Evolutionary conservation across 2,329 filamentous ascomycete genomes (phyloP), one percentile per base, ranked within the genome.

Genomic region (Talaromyces sp.): DNA sequence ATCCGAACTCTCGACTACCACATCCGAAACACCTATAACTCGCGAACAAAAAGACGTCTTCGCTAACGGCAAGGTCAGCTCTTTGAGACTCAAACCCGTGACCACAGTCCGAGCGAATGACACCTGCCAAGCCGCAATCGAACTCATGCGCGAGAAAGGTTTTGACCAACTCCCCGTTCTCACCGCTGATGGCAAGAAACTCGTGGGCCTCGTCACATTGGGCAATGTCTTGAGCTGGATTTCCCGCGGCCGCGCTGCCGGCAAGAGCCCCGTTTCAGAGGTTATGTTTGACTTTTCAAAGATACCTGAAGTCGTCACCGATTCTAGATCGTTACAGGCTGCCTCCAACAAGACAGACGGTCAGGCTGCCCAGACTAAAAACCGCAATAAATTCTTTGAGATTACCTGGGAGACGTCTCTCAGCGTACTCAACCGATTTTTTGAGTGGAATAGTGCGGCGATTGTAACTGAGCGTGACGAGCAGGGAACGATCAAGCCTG

Each of bases 221-320:
- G 95, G 96, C 52, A 98, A 99, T 79, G 85, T 98, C 62, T 88
- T 99, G 60, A 93, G 90, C 73, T 95, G 92, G 82, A 90, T 99
- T 73, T 93, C 91, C 1, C 88, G 89, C 60, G 92, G 92, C 16
- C 90, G 93, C 43, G 93, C 93, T 13, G 87, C 86, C 0, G 88
- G 87, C 7, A 85, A 88, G 70, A 91, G 86, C 69, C 87, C 87
- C 0, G 92, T 99, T 66, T 86, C 87, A 67, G 89, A 93, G 27
- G 92, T 97, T 79, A 99, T 99, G 95, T 99, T 99, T 74, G 90
- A 97, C 78, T 99, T 99, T 81, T 85, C 87, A 66, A 90, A 89
- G 71, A 85, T 97, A 64, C 87, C 91, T 70, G 93, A 98, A 81
- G 89, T 97, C 8, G 89, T 96, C 65, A 96, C 92, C n/a, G 92